Base-by-base conservation (phyloP, 2,329 filamentous ascomycete genomes). In the Aspergillus puulaauensis region DNA sequence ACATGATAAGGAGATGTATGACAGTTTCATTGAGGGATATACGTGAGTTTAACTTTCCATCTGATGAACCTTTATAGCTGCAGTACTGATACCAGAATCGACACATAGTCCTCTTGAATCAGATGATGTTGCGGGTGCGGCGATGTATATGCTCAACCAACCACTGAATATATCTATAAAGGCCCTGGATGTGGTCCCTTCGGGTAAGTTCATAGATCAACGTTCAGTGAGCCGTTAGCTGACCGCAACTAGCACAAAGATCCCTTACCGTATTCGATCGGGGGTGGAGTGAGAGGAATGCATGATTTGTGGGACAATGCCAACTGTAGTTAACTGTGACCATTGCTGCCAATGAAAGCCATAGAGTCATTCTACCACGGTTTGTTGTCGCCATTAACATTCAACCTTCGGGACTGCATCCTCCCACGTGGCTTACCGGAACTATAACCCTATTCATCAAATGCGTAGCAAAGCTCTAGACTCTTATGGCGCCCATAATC, bases 181-280 rank as follows among this genome's bases (percentile, higher is more conserved):
- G 67, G 78, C 78, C 2, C 48, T 82, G 52, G 79, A 81, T 68
- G 71, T 80, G 17, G 77, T 82, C 27, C 77, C 79, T 5, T 66
- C 65, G 1, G 63, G 65, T 79, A 74, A 43, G 62, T 55, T n/a
- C 31, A n/a, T 1, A 12, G 8, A 19, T 45, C 3, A 19, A 17
- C 39, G 47, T 17, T 35, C 3, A 15, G 27, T 11, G 0, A n/a
- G 51, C 27, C 1, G 27, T 11, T 39, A 12, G 41, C 43, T 51
- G 24, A 56, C 46, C 47, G 4, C 12, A 14, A 6, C 15, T 9
- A 65, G 74, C 70, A 9, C 71, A 73, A 62, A 61, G 71, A 17
- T 70, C 69, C n/a, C 56, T 74, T 2, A 67, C 59, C 51, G 64
- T 69, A 1, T 71, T 73, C 45, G 72, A 75, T 49, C 62, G 70